Evolutionary conservation across 2,329 filamentous ascomycete genomes (phyloP), one percentile per base, ranked within the genome.

Genomic region (Penicillium capsulatum): DNA sequence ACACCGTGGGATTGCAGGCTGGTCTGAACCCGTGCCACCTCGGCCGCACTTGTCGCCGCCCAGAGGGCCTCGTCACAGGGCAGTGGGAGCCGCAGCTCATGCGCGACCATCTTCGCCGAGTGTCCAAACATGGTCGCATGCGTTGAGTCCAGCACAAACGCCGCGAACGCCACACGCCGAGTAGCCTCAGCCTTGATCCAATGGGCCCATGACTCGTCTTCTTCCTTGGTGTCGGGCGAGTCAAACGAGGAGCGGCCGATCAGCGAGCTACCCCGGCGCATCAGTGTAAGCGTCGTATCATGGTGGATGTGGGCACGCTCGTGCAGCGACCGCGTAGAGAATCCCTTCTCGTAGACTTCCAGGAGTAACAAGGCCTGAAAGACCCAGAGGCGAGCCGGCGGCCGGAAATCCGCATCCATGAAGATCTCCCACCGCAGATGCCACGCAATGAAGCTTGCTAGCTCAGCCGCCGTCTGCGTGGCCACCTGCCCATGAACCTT

Each of bases 81-180:
- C 30, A 98, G 68, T 1, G 89, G 87, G 7, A 97, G 74, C 34
- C 88, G 81, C 79, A 98, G 87, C 65, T 97, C 92, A 57, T 97
- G 90, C 2, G 90, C 89, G 6, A 94, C 89, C 91, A 97, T 96
- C 30, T 94, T 89, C 0, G 88, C 91, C 3, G 90, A 92, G 64
- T 97, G 92, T 0, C 91, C 92, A 64, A 97, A 97, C 85, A 98
- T 96, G 17, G 89, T 95, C 1, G 90, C 89, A 64, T 98, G 92
- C 2, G 90, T 94, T 3, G 90, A 94, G 63, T 98, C 92, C 50
- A 97, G 83, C 30, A 96, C 81, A 59, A 97, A 97, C 0, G 92
- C 92, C 1, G 86, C 89, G 67, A 96, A 97, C 0, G 91, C 92
- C 3, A 85, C 87, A 43, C 92, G 80, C 19, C 88, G 77, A 0